These are phyloP conservation scores for Penicillium sp. DNA, from an alignment of 2,329 filamentous ascomycete species.

Conservation along the genomic window DNA sequence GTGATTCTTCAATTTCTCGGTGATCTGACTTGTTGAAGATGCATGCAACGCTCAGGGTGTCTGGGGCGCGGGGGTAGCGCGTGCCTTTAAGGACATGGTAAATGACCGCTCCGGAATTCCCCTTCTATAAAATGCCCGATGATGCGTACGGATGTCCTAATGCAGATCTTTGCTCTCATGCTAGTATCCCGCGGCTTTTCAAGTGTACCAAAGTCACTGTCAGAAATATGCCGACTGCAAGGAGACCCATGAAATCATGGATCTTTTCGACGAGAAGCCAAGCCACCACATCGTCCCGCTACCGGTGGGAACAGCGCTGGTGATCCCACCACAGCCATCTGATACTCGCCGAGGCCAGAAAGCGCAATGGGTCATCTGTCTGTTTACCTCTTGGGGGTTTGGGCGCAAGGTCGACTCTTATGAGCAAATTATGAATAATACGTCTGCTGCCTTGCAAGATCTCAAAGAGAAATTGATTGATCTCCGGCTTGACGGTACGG, in stretches of 20 bases:
- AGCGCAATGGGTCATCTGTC: slow-evolving; percentile 52
- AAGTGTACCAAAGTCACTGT: slow-evolving; percentile 46
- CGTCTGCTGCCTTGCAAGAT: slow-evolving; percentile 44
- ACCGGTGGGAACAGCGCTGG: slow-evolving; percentile 44
- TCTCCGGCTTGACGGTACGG: slow-evolving; percentile 12
- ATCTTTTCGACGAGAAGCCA: slow-evolving; percentile 1
- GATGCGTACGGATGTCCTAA: neutral
- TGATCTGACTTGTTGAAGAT: slow-evolving; percentile 29
- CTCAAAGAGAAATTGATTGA: slow-evolving; percentile 41
- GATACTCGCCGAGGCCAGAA: slow-evolving; percentile 23
- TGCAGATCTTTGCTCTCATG: neutral
- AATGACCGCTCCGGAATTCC: neutral
- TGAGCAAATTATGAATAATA: slow-evolving; percentile 45
- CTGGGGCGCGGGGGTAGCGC: slow-evolving; percentile 57
- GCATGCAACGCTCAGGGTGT: slow-evolving; percentile 54
- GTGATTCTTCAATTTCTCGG: too few species aligned
- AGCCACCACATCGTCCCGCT: slow-evolving; percentile 13
- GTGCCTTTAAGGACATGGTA: slow-evolving; percentile 42
- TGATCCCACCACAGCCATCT: slow-evolving; percentile 47
- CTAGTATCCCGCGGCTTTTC: slow-evolving; percentile 49
- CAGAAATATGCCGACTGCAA: slow-evolving; percentile 7
- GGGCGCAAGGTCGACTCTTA: slow-evolving; percentile 39
- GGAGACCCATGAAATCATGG: slow-evolving; percentile 1
- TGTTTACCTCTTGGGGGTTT: slow-evolving; percentile 51
- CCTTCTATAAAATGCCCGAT: neutral